Conservation (phyloP, 306 rosid species). For the Calophaca sinica region DNA sequence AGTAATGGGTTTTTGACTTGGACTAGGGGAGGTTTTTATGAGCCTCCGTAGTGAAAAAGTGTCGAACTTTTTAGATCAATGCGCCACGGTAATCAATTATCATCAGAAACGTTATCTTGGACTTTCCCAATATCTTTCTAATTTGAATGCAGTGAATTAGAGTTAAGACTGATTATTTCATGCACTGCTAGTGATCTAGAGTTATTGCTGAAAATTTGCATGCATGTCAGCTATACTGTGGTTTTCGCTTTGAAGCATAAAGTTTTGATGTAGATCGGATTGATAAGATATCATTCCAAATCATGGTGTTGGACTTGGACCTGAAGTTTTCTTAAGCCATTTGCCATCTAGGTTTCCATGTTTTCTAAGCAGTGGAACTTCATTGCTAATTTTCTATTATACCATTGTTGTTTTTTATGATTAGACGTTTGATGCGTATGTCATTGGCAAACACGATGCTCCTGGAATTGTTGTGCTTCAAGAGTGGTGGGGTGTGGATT, state of each 20-base stretch:
- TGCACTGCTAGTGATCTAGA: not conserved
- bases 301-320: slow-evolving; percentile 21
- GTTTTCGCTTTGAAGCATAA: slow-evolving; percentile 7
- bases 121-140: not conserved
- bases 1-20: slow-evolving; percentile 19
- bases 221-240: slow-evolving; percentile 3
- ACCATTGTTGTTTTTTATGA: slow-evolving; percentile 31
- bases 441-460: slow-evolving; percentile 79
- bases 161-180: slow-evolving; percentile 14
- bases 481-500: slow-evolving; percentile 99
- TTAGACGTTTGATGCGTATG: slow-evolving; percentile 84
- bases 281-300: slow-evolving; percentile 11
- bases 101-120: not conserved
- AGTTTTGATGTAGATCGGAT: slow-evolving; percentile 15
- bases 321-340: slow-evolving; percentile 21
- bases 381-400: slow-evolving; percentile 27
- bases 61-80: not conserved
- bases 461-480: slow-evolving; percentile 94
- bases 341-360: slow-evolving; percentile 24
- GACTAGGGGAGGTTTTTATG: not conserved
- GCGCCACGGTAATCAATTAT: not conserved
- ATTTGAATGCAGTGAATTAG: slow-evolving; percentile 10
- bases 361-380: slow-evolving; percentile 27
- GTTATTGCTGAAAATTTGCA: not conserved
- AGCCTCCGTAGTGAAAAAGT: slow-evolving; percentile 5